phyloP scores from a whole-genome alignment of 2,329 filamentous ascomycete genomes.

The Ascochyta koolunga region DNA sequence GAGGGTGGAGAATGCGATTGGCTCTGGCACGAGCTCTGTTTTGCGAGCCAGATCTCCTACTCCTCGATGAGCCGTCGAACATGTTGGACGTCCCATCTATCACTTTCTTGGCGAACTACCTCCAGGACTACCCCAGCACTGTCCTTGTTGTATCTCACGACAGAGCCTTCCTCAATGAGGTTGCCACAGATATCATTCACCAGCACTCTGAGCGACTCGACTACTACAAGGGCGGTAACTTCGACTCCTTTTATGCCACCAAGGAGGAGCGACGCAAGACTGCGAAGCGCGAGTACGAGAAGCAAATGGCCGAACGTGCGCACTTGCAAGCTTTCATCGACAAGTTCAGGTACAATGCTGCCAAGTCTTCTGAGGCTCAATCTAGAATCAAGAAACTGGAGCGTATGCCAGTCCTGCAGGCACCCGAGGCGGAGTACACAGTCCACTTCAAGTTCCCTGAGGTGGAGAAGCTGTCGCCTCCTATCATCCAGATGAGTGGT shows the following conservation, averaged over 20 bases:
- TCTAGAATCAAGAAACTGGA: slow-evolving; percentile 99
- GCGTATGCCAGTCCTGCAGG: slow-evolving; percentile 88
- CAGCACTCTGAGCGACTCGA: slow-evolving; percentile 96
- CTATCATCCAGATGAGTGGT: slow-evolving; percentile 95
- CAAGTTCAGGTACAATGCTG: slow-evolving; percentile 99
- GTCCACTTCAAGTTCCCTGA: slow-evolving; percentile 98
- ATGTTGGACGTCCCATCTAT: slow-evolving; percentile 99
- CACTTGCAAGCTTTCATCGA: slow-evolving; percentile 98
- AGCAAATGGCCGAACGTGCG: slow-evolving; percentile 91
- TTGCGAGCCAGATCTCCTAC: slow-evolving; percentile 92
- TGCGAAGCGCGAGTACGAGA: slow-evolving; percentile 96
- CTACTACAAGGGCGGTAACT: slow-evolving; percentile 98
- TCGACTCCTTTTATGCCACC: slow-evolving; percentile 78
- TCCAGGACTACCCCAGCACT: slow-evolving; percentile 92
- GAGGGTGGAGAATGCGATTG: slow-evolving; percentile 99
- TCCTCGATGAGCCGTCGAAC: slow-evolving; percentile 99
- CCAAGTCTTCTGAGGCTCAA: slow-evolving; percentile 97
- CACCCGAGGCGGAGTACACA: slow-evolving; percentile 91
- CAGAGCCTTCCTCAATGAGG: slow-evolving; percentile 97
- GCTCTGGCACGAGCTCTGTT: slow-evolving; percentile 94
- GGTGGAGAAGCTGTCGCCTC: slow-evolving; percentile 95
- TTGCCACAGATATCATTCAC: slow-evolving; percentile 98
- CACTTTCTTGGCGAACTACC: slow-evolving; percentile 94
- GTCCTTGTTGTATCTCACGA: slow-evolving; percentile 98
- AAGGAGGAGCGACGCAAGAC: slow-evolving; percentile 97